phyloP scores from a whole-genome alignment of 192 early-diverging fungal genomes.

The Coemansia umbellata region DNA sequence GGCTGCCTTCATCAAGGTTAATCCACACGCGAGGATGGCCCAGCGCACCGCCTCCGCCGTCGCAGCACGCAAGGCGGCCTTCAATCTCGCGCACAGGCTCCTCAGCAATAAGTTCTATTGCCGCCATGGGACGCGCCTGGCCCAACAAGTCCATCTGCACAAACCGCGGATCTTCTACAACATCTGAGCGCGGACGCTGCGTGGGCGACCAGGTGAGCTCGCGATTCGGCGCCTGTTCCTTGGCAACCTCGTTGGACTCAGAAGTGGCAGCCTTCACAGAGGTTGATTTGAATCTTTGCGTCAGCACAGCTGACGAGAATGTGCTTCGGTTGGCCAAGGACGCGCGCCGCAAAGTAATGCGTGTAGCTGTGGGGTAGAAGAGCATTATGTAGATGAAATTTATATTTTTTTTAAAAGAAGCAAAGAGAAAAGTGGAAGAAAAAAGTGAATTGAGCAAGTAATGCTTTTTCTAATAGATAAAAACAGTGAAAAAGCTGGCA shows the following conservation, averaged over 20 bases:
- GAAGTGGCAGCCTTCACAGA: slow-evolving; percentile 10
- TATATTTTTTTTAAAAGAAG: neutral
- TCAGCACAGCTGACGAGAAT: slow-evolving; percentile 1
- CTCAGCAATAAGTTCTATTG: slow-evolving; percentile 86
- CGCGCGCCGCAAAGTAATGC: slow-evolving; percentile 23
- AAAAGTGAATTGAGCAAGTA: too few relatives aligned
- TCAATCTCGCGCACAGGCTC: slow-evolving; percentile 80
- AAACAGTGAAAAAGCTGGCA: too few relatives aligned
- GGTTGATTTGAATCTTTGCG: slow-evolving; percentile 42
- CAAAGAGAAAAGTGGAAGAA: slow-evolving; percentile 1
- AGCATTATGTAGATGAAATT: neutral
- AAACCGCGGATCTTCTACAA: slow-evolving; percentile 79
- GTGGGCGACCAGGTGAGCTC: slow-evolving; percentile 67
- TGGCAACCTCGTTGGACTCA: slow-evolving; percentile 19
- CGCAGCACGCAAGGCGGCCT: slow-evolving; percentile 71
- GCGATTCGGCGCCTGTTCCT: slow-evolving; percentile 74
- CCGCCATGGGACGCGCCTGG: slow-evolving; percentile 89
- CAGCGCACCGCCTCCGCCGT: slow-evolving; percentile 85
- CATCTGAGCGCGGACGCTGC: slow-evolving; percentile 67
- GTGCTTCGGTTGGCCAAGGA: neutral
- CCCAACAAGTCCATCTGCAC: slow-evolving; percentile 73
- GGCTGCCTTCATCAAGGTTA: slow-evolving; percentile 64
- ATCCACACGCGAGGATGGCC: slow-evolving; percentile 95
- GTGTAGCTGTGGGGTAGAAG: slow-evolving; percentile 3
- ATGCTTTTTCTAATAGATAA: too few relatives aligned